Evolutionary conservation across 2,329 filamentous ascomycete species (phyloP).

Genomic region (Rhynchosporium secalis): DNA sequence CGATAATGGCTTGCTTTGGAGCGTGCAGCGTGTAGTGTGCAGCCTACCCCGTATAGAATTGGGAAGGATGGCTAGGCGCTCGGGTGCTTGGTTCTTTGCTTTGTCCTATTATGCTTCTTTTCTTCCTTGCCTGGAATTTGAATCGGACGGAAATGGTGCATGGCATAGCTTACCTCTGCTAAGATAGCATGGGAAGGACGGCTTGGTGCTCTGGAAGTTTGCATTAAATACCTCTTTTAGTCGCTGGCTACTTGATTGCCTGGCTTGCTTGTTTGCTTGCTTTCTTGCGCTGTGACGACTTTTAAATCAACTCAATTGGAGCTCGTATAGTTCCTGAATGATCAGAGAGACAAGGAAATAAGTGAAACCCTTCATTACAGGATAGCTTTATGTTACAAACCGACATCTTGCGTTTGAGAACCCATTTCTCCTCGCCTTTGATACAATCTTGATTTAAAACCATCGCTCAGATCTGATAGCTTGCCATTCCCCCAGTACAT

Average conservation of each 20-base stretch:
- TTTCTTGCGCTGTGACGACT: conserved; percentile 6
- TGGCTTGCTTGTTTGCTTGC: conserved; percentile 3
- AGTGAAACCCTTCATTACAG: too few species aligned
- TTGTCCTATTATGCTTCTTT: background rate
- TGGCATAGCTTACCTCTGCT: conserved; percentile 33
- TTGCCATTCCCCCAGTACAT: too few species aligned
- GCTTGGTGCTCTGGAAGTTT: conserved; percentile 25
- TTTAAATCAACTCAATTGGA: conserved; percentile 10
- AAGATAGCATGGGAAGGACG: conserved; percentile 30
- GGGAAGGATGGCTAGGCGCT: conserved; percentile 35
- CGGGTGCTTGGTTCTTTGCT: conserved; percentile 11
- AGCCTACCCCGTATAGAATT: conserved; percentile 32
- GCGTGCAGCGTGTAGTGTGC: conserved; percentile 1
- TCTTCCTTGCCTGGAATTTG: background rate
- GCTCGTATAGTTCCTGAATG: background rate
- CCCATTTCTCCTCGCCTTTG: too few species aligned
- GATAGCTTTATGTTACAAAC: too few species aligned
- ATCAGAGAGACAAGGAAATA: too few species aligned
- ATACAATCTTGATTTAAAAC: too few species aligned
- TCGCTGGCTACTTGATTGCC: conserved; percentile 1
- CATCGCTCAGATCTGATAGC: too few species aligned
- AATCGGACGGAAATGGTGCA: conserved; percentile 5
- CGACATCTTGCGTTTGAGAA: too few species aligned
- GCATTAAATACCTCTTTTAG: conserved; percentile 16
- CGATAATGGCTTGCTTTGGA: conserved; percentile 17